Base-by-base conservation (phyloP, 73 alveolate genomes). In the Symbiodinium pilosum region DNA sequence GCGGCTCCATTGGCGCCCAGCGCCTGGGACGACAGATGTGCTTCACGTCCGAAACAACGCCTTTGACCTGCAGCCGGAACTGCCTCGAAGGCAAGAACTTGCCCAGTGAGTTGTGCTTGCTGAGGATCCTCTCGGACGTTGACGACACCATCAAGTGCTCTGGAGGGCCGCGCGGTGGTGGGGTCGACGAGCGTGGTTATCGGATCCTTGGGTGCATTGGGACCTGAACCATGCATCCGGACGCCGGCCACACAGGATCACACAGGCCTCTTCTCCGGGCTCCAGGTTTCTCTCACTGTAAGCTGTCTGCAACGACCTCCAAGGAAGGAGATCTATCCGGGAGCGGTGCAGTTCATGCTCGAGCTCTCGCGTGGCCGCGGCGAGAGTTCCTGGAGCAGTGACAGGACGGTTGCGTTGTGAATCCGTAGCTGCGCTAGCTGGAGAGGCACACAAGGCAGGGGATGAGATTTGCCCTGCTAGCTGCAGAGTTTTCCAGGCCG, bases 91-190 rank as follows among this genome's bases (percentile, higher is more conserved):
- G n/a, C n/a, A n/a, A n/a, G n/a, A n/a, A n/a, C n/a, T n/a, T n/a
- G n/a, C n/a, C n/a, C n/a, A n/a, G 77, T 4, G 77, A 26, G 8
- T 4, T 20, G 34, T 14, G 44, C 85, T 6, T 3, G 43, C 43
- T 21, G 39, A 91, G 97, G 97, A 91, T 91, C 75, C 51, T 91
- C 34, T 91, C 97, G 28, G 97, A 91, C 54, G 97, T 91, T 40
- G 97, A 91, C 34, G 97, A 91, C 34, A 91, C 97, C 40, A 91
- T 91, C 88, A 91, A 91, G 81, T 91, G 97, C 81, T 91, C 97
- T n/a, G 97, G 97, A 42, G 97, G 97, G n/a, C 97, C 97, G 40
- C 75, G 75, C n/a, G 97, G 97, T 18, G 97, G 97, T 41, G 97
- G 97, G 14, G 83, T 91, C 20, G 97, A 91, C 43, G 97, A 91